These are phyloP conservation scores for Fusarium albosuccineum DNA, from an alignment of 2,329 filamentous ascomycete genomes.

Conservation along the genomic window DNA sequence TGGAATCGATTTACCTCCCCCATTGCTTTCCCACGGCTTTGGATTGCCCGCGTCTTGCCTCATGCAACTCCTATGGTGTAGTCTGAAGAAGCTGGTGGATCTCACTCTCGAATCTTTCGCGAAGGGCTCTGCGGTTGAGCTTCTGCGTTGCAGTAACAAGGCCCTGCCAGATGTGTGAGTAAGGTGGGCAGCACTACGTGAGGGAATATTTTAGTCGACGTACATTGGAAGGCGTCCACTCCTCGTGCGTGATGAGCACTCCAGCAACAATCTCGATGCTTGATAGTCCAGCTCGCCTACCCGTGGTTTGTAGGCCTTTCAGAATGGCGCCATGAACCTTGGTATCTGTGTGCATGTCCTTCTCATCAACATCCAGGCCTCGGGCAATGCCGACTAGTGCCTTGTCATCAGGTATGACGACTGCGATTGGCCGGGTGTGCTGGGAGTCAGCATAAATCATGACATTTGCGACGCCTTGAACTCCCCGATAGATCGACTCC, in stretches of 20 bases:
- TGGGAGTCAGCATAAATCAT: constrained; percentile 84
- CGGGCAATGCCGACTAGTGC: constrained; percentile 69
- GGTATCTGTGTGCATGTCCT: constrained; percentile 74
- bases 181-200: not conserved
- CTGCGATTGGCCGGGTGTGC: constrained; percentile 82
- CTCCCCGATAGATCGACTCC: constrained; percentile 88
- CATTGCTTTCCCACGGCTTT: too few species aligned
- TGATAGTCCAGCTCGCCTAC: constrained; percentile 73
- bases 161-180: constrained; percentile 56
- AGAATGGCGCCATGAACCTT: constrained; percentile 71
- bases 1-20: too few species aligned
- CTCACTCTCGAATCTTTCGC: constrained; percentile 61
- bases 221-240: constrained; percentile 88
- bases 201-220: constrained; percentile 52
- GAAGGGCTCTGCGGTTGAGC: constrained; percentile 65
- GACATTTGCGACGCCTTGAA: constrained; percentile 82
- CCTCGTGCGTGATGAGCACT: constrained; percentile 83
- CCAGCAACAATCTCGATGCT: constrained; percentile 81
- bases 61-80: not conserved
- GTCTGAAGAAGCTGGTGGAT: constrained; percentile 57
- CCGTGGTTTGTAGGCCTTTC: constrained; percentile 76
- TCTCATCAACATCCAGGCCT: constrained; percentile 72
- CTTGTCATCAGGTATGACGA: constrained; percentile 78
- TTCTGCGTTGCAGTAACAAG: constrained; percentile 72
- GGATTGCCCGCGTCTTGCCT: too few species aligned